These are phyloP conservation scores for Sugiyamaella pinicola DNA, from an alignment of 1,139 yeast species.

Conservation along the genomic window DNA sequence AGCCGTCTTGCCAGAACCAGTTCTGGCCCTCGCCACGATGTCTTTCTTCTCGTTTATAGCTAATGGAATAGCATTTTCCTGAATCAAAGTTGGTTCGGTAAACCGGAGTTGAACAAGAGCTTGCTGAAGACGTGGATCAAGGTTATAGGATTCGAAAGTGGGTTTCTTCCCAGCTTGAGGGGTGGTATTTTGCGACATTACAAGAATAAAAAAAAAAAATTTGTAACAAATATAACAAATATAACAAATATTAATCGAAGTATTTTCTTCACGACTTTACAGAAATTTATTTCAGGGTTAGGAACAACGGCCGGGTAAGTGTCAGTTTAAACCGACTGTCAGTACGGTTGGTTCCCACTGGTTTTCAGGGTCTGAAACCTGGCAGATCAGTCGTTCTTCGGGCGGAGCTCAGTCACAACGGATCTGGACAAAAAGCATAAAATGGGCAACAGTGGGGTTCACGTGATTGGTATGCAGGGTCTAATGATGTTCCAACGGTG, in stretches of 20 bases:
- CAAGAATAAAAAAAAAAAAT: neutral
- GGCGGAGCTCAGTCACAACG: no score
- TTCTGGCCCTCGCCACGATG: constrained; percentile 82
- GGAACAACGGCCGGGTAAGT: neutral
- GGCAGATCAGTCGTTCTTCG: no score
- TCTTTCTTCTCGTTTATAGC: constrained; percentile 87
- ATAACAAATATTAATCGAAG: neutral
- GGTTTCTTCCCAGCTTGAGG: neutral
- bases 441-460: no score
- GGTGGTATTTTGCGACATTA: neutral
- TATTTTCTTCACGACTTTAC: neutral
- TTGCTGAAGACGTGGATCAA: constrained; percentile 81
- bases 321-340: neutral
- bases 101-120: constrained; percentile 77
- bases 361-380: neutral
- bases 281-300: constrained; percentile 11
- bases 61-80: constrained; percentile 87
- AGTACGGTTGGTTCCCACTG: neutral
- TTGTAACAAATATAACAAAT: neutral
- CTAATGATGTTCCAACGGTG: neutral
- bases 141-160: constrained; percentile 38
- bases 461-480: neutral
- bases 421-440: neutral
- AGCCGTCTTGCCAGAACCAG: constrained; percentile 90
- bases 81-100: constrained; percentile 84